Evolutionary conservation across 345 rosid species (phyloP).

Genomic region (Citrus inodora): DNA sequence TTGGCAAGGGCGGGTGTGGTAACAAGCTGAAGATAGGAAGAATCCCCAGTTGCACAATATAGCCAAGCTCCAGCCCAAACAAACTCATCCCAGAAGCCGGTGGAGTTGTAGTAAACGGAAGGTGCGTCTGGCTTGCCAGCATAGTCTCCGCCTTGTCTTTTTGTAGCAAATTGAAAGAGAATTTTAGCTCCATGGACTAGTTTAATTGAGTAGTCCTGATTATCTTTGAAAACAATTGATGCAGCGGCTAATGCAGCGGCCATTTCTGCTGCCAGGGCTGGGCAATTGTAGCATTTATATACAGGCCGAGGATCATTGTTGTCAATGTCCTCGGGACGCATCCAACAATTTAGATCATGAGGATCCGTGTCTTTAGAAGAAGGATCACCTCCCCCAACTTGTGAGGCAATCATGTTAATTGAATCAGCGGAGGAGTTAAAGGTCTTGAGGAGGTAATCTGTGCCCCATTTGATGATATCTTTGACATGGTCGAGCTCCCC

Average conservation of each 20-base stretch:
- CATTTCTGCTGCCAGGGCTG: constrained; percentile 97
- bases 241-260: constrained; percentile 49
- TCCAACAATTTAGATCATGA: constrained; percentile 96
- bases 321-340: constrained; percentile 90
- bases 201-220: constrained; percentile 81
- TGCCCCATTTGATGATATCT: constrained; percentile 90
- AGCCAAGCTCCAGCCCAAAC: constrained; percentile 96
- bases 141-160: constrained; percentile 82
- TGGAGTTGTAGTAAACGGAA: constrained; percentile 57
- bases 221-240: constrained; percentile 92
- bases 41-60: constrained; percentile 87
- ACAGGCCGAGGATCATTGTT: constrained; percentile 68
- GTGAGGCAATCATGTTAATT: constrained; percentile 23
- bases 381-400: background rate
- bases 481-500: constrained; percentile 84
- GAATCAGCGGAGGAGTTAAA: constrained; percentile 74
- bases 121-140: constrained; percentile 24
- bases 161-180: constrained; percentile 52
- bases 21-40: constrained; percentile 68
- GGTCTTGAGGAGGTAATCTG: constrained; percentile 90
- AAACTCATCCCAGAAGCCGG: constrained; percentile 90
- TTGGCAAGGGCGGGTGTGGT: constrained; percentile 66
- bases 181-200: constrained; percentile 87
- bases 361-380: constrained; percentile 3
- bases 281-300: constrained; percentile 57